These are phyloP conservation scores for Seiridium unicorne DNA, from an alignment of 2,329 filamentous ascomycete species.

Conservation along the genomic window DNA sequence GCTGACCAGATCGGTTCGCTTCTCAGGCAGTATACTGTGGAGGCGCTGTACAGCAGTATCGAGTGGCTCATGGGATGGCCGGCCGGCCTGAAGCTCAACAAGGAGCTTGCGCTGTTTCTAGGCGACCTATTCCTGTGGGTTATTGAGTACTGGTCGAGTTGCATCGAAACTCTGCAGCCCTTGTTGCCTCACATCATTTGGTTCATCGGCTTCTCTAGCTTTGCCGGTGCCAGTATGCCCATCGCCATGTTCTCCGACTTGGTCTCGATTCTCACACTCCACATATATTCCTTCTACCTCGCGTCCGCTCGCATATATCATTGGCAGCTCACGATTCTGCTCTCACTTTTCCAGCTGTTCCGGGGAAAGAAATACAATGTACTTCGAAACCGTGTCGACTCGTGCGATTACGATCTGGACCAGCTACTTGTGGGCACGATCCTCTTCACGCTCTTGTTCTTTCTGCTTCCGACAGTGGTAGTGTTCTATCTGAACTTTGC, in stretches of 20 bases:
- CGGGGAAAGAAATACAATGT: conserved; percentile 98
- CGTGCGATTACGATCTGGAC: conserved; percentile 97
- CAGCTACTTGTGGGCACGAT: conserved; percentile 96
- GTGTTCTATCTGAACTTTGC: conserved; percentile 98
- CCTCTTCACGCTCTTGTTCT: conserved; percentile 91
- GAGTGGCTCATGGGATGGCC: conserved; percentile 96
- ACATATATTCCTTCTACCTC: conserved; percentile 98
- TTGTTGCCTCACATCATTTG: conserved; percentile 83
- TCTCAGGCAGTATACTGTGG: conserved; percentile 79
- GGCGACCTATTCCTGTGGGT: conserved; percentile 98
- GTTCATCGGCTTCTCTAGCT: conserved; percentile 91
- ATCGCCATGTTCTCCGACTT: conserved; percentile 95
- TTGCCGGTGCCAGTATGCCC: conserved; percentile 94
- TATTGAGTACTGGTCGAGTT: conserved; percentile 95
- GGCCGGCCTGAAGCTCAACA: conserved; percentile 92
- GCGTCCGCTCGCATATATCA: conserved; percentile 96
- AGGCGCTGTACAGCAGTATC: conserved; percentile 84
- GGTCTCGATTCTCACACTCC: conserved; percentile 84
- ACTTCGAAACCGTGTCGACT: conserved; percentile 94
- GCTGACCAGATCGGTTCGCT: conserved; percentile 75
- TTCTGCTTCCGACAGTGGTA: conserved; percentile 88
- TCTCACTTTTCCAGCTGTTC: conserved; percentile 97
- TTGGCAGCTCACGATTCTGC: conserved; percentile 96
- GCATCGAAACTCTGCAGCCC: conserved; percentile 74
- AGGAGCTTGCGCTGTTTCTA: conserved; percentile 87